phyloP scores from a whole-genome alignment of 164 flowering plant genomes.

The Sextonia rubra region DNA sequence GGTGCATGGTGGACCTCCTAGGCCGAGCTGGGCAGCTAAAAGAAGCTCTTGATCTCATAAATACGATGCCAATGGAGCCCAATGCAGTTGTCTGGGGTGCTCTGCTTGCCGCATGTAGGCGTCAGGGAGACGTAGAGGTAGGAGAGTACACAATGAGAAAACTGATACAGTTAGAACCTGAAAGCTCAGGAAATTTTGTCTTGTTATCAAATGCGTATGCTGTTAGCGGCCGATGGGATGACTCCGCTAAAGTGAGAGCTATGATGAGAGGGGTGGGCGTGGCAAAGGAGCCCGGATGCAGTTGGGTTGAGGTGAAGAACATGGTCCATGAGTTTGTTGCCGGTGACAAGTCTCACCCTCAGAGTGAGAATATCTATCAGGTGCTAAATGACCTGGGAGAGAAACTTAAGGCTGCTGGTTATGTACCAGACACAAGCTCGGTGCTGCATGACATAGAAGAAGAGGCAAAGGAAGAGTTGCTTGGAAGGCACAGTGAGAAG shows the following conservation, averaged over 20 bases:
- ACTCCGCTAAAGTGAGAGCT: slow-evolving; percentile 16
- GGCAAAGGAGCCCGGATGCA: slow-evolving; percentile 15
- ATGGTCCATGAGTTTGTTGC: slow-evolving; percentile 44
- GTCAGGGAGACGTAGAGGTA: slow-evolving; percentile 7
- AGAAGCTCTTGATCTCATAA: slow-evolving; percentile 17
- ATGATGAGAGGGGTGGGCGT: slow-evolving; percentile 22
- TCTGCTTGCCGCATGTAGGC: slow-evolving; percentile 17
- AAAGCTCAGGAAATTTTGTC: slow-evolving; percentile 1
- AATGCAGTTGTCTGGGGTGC: slow-evolving; percentile 25
- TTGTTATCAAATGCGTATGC: slow-evolving; percentile 18
- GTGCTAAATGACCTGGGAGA: slow-evolving; percentile 27
- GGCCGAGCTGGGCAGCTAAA: slow-evolving; percentile 19
- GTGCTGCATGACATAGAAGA: slow-evolving; percentile 5
- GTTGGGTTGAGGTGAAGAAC: slow-evolving; percentile 37
- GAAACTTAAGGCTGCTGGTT: slow-evolving; percentile 36
- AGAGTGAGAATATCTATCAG: slow-evolving; percentile 31
- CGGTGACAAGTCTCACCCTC: slow-evolving; percentile 49
- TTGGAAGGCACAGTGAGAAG: slow-evolving; percentile 4
- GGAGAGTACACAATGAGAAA: slow-evolving; percentile 18
- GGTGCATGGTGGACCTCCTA: slow-evolving; percentile 23
- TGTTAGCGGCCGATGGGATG: slow-evolving; percentile 15
- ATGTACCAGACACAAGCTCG: slow-evolving; percentile 15
- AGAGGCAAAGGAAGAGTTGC: slow-evolving; percentile 4
- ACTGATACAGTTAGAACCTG: slow-evolving; percentile 16
- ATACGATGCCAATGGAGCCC: slow-evolving; percentile 30